Base-by-base conservation (phyloP, 257 asterid species). In the Jaltomata sinuosa region DNA sequence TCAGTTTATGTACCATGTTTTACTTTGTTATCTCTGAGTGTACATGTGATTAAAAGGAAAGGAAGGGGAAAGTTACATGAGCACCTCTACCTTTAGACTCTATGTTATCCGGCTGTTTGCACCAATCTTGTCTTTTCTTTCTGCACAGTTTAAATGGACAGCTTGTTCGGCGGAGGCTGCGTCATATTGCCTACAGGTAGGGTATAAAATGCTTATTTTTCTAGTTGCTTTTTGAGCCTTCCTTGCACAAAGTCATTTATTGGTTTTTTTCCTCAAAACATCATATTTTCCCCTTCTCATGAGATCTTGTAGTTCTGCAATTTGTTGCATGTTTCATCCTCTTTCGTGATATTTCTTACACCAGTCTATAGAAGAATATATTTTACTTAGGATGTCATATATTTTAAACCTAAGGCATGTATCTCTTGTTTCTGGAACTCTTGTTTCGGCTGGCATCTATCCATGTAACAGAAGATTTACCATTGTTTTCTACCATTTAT, bases 171-270 rank as follows among this genome's bases (percentile, higher is more conserved):
- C 89, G 97, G 90, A 95, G 98, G 89, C 86, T 95, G 81, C 92
- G 98, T 3, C 98, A 95, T 87, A 76, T 97, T 32, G 98, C 99
- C 82, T 91, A 87, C 87, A 93, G 98, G 99, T 96, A 90, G 88
- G 77, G 68, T 84, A 76, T 76, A 59, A n/a, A 79, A 80, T 84
- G 38, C 61, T 18, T 61, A 18, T 50, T 81, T 52, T 49, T 84
- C 62, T 47, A 27, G 34, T 47, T 59, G 36, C 50, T 18, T 68
- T 19, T 68, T 36, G 64, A 14, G 53, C n/a, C 42, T 19, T 68
- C 50, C 47, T 68, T 68, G 29, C 9, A 68, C 50, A 68, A 5
- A 34, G 29, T 67, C 76, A 15, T 47, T 25, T 74, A 4, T 36
- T 82, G 11, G 22, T 5, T 21, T 16, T 62, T 81, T 7, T 36